Evolutionary conservation across 2,329 filamentous ascomycete genomes (phyloP), one percentile per base, ranked within the genome.

Genomic region (Periglandula ipomoeae): DNA sequence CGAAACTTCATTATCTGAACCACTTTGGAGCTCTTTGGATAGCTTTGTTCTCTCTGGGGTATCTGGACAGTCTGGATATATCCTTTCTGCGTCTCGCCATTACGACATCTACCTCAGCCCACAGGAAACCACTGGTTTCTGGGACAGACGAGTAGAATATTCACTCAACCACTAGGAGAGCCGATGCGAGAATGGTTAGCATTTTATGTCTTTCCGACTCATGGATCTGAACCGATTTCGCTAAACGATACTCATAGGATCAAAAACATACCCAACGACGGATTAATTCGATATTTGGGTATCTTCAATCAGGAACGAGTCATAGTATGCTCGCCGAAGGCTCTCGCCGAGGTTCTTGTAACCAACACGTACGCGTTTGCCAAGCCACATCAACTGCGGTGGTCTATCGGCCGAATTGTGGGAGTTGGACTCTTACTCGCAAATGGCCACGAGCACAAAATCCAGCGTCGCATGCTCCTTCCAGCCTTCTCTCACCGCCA

Each of bases 381-480:
- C 34, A 87, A 87, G 61, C 81, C 83, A 51, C 52, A 20, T 43
- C 50, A 3, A 47, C 87, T 65, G 82, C 87, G 51, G 91, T 87
- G 70, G n/a, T n/a, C n/a, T n/a, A 80, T 95, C 7, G 81, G 95
- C 53, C 85, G 82, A 69, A 85, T 87, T 58, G 81, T 95, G 49
- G 90, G 90, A 59, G 85, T 81, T 4, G 64, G 60, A 0, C 49
- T 68, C 8, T 51, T 63, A 6, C 59, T 61, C 26, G 55, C 59
- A 19, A 60, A 65, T 42, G 61, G 59, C 20, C 61, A 66, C 7
- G 59, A 60, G 47, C 65, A 69, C 49, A 61, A 58, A 49, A 54
- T 47, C 19, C 59, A 65, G 50, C 53, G 66, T 10, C 63, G 59
- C 24, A 53, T 65, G 48, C 52, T 69, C 24, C 54, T 57, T 23